Base-by-base conservation (phyloP, 2,329 filamentous ascomycete genomes). In the Rutstroemia sp. region DNA sequence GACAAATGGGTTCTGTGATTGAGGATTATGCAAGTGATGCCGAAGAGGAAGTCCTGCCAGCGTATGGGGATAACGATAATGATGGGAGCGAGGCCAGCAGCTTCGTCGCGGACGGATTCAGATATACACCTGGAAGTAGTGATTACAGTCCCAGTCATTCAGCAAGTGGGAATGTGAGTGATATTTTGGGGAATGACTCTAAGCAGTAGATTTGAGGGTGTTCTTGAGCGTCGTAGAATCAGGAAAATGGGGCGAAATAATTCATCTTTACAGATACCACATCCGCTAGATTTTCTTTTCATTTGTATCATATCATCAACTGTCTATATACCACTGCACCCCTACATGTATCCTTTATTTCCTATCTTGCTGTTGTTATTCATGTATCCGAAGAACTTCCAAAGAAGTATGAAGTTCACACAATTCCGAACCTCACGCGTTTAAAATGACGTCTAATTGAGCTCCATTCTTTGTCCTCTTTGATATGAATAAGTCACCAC, bases 31-130 rank as follows among this genome's bases (percentile, higher is more conserved):
- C 25, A 12, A 23, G 17, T 30, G 44, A 27, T 5, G 30, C n/a
- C 6, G 23, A 37, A 17, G 45, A 46, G 25, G 44, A 57, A 5
- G 7, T 37, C 10, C 21, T 57, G 9, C 56, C 56, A 10, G 51
- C 56, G 3, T 55, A 57, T 50, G 56, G 48, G 39, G 56, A 41
- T 23, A 34, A 45, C 27, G 51, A 58, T 27, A n/a, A 25, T 17
- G 34, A 48, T 34, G 54, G 48, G 6, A 62, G 61, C 45, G 64
- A 67, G 4, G 46, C 52, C 27, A 48, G 59, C 10, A 60, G 58
- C 17, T 23, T 66, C 4, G 59, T 68, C 12, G 61, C 66, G 2
- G 64, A 68, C 63, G 66, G 66, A 0, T 67, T 67, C 27, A 47
- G 63, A 49, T 66, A 66, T 58, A 65, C 58, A 7, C 65, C 63